These are phyloP conservation scores for Fraxinus angustifolia DNA, from an alignment of 305 asterid species.

Conservation along the genomic window DNA sequence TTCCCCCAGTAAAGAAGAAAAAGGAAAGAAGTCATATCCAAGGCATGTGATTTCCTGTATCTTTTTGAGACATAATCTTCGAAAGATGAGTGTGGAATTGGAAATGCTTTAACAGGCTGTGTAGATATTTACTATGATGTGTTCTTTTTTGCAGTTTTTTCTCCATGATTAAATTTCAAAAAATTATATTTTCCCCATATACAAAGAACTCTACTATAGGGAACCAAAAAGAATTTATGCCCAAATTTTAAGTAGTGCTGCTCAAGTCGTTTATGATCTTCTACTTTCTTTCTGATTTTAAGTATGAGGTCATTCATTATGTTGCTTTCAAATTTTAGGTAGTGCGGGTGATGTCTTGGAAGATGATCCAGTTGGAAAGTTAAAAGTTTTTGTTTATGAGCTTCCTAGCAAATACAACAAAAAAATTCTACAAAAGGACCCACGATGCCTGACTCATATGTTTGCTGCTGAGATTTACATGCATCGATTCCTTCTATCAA, in stretches of 20 bases:
- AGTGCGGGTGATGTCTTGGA: slow-evolving; percentile 77
- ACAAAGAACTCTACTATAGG: background rate
- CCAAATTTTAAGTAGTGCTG: background rate
- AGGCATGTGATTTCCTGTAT: background rate
- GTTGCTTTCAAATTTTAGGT: slow-evolving; percentile 32
- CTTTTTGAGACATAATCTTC: background rate
- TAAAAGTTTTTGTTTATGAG: slow-evolving; percentile 59
- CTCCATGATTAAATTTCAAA: background rate
- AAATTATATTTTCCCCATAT: background rate
- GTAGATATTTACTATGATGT: background rate
- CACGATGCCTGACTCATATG: slow-evolving; percentile 65
- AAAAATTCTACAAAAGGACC: slow-evolving; percentile 54
- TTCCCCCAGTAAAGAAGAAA: background rate
- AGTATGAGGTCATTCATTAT: background rate
- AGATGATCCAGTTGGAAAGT: slow-evolving; percentile 64
- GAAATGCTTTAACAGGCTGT: background rate
- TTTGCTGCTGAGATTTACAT: slow-evolving; percentile 65
- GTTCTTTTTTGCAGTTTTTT: background rate
- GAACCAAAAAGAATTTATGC: background rate
- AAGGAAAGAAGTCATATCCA: background rate
- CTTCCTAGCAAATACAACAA: slow-evolving; percentile 70
- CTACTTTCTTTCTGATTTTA: background rate
- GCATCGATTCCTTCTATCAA: slow-evolving; percentile 56
- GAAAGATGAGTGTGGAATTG: background rate
- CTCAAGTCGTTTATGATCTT: background rate